phyloP scores from a whole-genome alignment of 441 rosid genomes.

The Erodium moschatum region DNA sequence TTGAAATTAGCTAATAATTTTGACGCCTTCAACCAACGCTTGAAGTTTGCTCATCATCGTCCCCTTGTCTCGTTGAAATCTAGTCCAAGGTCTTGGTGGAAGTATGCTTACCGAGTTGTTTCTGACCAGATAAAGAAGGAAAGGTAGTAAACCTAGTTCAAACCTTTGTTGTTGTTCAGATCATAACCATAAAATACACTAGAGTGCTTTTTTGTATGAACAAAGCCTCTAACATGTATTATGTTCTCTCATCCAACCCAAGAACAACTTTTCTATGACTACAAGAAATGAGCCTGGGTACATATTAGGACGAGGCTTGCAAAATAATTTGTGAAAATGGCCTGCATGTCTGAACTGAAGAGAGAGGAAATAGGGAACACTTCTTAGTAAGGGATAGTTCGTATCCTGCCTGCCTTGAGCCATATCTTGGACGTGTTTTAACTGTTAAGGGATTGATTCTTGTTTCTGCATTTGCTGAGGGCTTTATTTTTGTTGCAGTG shows the following conservation, averaged over 20 bases:
- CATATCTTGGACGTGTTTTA: neutral
- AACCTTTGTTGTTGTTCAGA: neutral
- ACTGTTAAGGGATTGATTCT: conserved; percentile 4
- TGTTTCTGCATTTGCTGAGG: conserved; percentile 26
- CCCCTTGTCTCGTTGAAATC: conserved; percentile 66
- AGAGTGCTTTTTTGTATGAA: neutral
- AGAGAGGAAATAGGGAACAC: neutral
- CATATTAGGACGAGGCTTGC: neutral
- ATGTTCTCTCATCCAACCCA: neutral
- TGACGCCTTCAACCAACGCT: conserved; percentile 77
- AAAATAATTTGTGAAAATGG: neutral
- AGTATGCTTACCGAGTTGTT: conserved; percentile 72
- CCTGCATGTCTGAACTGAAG: neutral
- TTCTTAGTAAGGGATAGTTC: neutral
- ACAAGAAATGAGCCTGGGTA: neutral
- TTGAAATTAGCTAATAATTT: conserved; percentile 90
- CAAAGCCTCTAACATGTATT: neutral
- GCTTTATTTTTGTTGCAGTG: conserved; percentile 55
- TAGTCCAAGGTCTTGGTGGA: conserved; percentile 89
- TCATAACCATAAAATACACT: neutral
- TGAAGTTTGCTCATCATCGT: conserved; percentile 84
- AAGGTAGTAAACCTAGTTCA: conserved; percentile 40
- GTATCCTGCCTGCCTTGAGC: neutral
- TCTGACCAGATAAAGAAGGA: conserved; percentile 82
- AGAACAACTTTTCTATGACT: neutral